Base-by-base conservation (phyloP, 345 rosid genomes). In the Litchi chinensis region DNA sequence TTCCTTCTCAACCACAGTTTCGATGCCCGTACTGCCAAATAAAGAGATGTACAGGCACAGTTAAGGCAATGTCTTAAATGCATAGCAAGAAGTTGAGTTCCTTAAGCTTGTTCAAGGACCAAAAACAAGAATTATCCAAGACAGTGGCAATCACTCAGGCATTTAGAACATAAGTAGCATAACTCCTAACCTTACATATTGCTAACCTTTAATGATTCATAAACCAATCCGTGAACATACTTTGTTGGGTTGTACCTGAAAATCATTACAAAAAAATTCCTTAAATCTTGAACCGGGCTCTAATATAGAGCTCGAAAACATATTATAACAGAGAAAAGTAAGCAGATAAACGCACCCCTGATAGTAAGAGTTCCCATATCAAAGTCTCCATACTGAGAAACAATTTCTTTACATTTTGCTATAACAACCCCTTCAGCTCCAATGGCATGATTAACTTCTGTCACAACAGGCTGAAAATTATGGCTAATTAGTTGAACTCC, bases 361-460 rank as follows among this genome's bases (percentile, higher is more conserved):
- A 77, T 73, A 88, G 82, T 75, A 94, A 77, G 68, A 94, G 94
- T 39, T 90, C 81, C 97, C 97, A 94, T 79, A 94, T 91, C 22
- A 89, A 26, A 44, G 10, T 92, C 92, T 73, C 95, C 97, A 22
- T 89, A 94, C 79, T 91, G 85, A 57, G 92, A 63, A 65, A 94
- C 90, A 71, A 92, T 87, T 82, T 87, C 76, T 87, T 89, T 92
- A 71, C 98, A 94, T 73, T 92, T 93, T 0, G 87, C 89, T 43
- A 90, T 90, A 24, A 90, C 84, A 18, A 88, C 66, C 24, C 98
- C 98, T 84, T 87, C 85, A 59, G 91, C 97, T 50, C 95, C 97
- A 68, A 92, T 88, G 26, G 94, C 95, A 43, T 91, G 91, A 72
- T 94, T 92, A 84, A 94, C 90, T 85, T 94, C 92, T 6, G 97